Conservation (phyloP, 23 red algal species). For the Chondrus crispus region DNA sequence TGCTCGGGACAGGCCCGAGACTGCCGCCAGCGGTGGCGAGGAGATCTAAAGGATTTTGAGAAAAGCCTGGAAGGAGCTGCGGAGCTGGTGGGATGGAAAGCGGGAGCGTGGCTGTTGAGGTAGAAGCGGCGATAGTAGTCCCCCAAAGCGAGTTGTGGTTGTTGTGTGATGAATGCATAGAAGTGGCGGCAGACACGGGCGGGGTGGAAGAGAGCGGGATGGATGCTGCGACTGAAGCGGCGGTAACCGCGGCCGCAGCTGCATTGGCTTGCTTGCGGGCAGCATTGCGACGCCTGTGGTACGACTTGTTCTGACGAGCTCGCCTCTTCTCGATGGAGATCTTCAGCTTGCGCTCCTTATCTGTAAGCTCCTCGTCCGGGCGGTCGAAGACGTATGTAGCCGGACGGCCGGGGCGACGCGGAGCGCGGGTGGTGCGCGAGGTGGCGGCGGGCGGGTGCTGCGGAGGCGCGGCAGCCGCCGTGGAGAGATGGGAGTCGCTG, state of each 20-base stretch:
- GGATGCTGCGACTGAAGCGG: neutral
- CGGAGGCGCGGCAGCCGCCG: neutral
- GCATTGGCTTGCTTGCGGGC: neutral
- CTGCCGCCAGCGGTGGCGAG: slow-evolving; percentile 2
- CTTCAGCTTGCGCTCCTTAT: slow-evolving; percentile 87
- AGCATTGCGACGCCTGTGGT: slow-evolving; percentile 63
- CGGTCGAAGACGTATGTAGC: slow-evolving; percentile 86
- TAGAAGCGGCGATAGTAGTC: too few species aligned
- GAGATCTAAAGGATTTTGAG: slow-evolving; percentile 57
- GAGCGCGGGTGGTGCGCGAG: neutral
- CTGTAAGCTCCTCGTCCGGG: slow-evolving; percentile 75
- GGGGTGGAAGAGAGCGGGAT: neutral
- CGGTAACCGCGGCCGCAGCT: neutral
- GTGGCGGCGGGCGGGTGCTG: neutral
- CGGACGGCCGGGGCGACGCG: slow-evolving; percentile 70
- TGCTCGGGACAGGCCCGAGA: neutral
- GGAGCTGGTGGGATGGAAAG: neutral
- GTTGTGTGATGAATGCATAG: too few species aligned
- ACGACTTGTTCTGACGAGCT: slow-evolving; percentile 84
- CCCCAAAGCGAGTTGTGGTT: too few species aligned
- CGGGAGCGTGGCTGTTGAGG: neutral
- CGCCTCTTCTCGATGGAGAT: slow-evolving; percentile 77
- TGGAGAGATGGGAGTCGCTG: neutral
- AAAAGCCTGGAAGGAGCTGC: slow-evolving; percentile 24
- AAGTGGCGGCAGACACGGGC: too few species aligned